Percentiles rank a stretch among this genome's conserved stretches.
Conservation (phyloP, 805 yeast genomes). For the Yamadazyma takamatsuzukensis region DNA sequence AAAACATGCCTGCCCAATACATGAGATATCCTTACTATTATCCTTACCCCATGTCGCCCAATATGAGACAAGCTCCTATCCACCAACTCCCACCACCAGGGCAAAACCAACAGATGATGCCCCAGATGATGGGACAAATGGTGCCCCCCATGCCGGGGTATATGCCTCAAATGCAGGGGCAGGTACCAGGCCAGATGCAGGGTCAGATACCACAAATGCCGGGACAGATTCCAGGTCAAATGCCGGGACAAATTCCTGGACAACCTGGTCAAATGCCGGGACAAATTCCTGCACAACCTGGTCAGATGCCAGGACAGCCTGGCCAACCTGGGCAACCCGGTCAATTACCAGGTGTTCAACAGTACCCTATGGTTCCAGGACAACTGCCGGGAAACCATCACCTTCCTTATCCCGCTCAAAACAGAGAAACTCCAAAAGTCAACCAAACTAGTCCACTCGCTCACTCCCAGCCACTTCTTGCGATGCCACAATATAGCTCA, state of each 20-base stretch:
- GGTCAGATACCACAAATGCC: background rate
- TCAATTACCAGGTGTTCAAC: background rate
- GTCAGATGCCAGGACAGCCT: background rate
- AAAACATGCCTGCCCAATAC: constrained; percentile 2
- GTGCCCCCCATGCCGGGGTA: background rate
- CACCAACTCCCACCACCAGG: background rate
- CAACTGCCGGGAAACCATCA: too few species aligned
- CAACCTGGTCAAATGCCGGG: too few species aligned
- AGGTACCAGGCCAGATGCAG: background rate
- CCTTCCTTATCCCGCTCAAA: too few species aligned
- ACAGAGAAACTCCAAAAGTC: too few species aligned
- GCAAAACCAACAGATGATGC: background rate
- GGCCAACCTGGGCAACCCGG: background rate
- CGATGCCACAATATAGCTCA: too few species aligned
- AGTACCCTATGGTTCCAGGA: too few species aligned
- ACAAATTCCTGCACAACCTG: too few species aligned
- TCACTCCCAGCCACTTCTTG: constrained; percentile 2
- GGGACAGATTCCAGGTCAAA: too few species aligned
- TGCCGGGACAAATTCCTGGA: too few species aligned
- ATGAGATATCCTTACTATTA: constrained; percentile 5
- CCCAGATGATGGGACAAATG: background rate
- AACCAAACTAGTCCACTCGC: too few species aligned
- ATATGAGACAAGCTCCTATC: background rate
- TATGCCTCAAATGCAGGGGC: background rate
- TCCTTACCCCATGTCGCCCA: too few species aligned